These are phyloP conservation scores for Colletotrichum chlorophyti DNA, from an alignment of 2,329 filamentous ascomycete genomes.

Conservation along the genomic window DNA sequence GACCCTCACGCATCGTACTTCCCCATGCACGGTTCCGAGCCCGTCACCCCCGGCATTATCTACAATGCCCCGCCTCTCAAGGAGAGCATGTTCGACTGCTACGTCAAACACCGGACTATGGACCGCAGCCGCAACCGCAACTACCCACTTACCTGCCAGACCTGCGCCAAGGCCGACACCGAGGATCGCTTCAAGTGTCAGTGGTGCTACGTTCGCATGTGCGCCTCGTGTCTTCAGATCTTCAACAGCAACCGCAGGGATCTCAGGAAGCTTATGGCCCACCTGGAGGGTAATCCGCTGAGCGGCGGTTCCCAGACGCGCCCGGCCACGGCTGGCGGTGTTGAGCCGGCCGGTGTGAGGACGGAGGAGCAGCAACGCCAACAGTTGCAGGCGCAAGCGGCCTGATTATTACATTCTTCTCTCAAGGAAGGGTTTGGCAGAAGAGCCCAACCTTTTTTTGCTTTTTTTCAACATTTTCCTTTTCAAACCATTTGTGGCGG, in stretches of 20 bases:
- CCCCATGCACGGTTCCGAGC: constrained; percentile 39
- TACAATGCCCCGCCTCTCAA: constrained; percentile 51
- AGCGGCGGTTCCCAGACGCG: neutral
- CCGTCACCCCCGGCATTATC: constrained; percentile 42
- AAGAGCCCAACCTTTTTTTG: too few species aligned
- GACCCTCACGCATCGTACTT: constrained; percentile 46
- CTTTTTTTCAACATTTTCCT: too few species aligned
- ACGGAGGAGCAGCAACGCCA: neutral
- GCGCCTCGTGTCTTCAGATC: constrained; percentile 51
- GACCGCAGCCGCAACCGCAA: constrained; percentile 53
- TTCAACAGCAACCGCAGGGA: constrained; percentile 51
- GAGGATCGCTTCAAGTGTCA: constrained; percentile 54
- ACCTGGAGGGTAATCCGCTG: constrained; percentile 32
- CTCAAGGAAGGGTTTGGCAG: too few species aligned
- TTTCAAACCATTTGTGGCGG: too few species aligned
- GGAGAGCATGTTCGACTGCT: constrained; percentile 53
- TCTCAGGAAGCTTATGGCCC: constrained; percentile 48
- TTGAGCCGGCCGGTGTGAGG: neutral
- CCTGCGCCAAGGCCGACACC: constrained; percentile 54
- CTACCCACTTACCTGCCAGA: constrained; percentile 61
- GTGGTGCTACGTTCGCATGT: constrained; percentile 60
- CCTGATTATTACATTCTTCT: neutral
- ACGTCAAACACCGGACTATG: constrained; percentile 56
- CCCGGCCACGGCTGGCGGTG: neutral
- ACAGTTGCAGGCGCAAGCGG: neutral